Evolutionary conservation across 208 protist genomes (phyloP), one percentile per base, ranked within the genome.

Genomic region (Crithidia acanthocephali): DNA sequence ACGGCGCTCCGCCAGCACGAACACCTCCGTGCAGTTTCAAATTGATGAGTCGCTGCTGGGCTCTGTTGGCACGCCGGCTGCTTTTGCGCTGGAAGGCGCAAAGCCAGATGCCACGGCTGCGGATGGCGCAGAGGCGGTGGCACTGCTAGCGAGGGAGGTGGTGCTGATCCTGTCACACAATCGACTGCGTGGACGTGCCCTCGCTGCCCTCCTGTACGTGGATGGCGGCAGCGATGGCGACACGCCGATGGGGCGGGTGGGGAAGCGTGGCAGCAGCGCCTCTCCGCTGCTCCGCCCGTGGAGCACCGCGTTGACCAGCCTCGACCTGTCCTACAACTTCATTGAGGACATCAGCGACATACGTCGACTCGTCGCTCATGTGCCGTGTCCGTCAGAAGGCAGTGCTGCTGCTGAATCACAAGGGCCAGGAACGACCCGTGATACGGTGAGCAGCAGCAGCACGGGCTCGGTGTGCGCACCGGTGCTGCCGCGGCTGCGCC

Each of bases 241-340:
- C 25, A 11, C 30, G n/a, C 1, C 30, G 22, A 33, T 2, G n/a
- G 28, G 16, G 3, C 18, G 25, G 50, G 23, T 15, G 25, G 50
- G 50, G 18, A 32, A 55, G 45, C 8, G 50, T 8, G 40, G 15
- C n/a, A 40, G 63, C 40, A 25, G 58, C 25, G 15, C 10, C 7
- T 32, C 23, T 18, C 58, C 22, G 32, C 55, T 65, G 4, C 69
- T 51, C 33, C 65, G 58, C 1, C 74, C 74, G 32, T 84, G 79
- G 79, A 52, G 47, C 13, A 62, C 62, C 11, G 53, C 63, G 10
- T 23, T 84, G 23, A 61, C 63, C n/a, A 40, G 40, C 22, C 56
- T 84, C 0, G 79, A 84, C n/a, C 45, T 84, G 22, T 74, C 79
- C 1, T 23, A 74, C 33, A 84, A 81, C 72, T 75, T 63, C 51